Conservation (phyloP, 495 filamentous ascomycete genomes). For the Podospora didyma region DNA sequence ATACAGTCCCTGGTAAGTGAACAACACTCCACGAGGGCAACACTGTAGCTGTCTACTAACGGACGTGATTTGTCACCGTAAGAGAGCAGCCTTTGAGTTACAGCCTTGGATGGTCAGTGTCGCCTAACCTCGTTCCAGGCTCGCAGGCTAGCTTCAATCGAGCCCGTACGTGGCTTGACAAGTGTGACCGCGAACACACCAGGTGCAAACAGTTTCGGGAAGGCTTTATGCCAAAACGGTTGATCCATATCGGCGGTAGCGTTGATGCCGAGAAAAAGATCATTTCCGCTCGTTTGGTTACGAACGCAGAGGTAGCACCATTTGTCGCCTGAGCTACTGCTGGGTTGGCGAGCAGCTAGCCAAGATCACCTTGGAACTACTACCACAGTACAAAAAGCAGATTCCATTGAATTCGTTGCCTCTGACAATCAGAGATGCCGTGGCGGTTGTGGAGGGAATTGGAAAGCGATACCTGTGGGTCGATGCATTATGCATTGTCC, state of each 20-base stretch:
- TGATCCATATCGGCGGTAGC: background rate
- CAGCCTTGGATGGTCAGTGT: background rate
- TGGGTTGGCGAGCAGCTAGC: slow-evolving; percentile 10
- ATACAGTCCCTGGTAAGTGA: no score
- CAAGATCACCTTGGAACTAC: background rate
- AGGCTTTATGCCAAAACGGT: background rate
- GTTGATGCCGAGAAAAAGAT: background rate
- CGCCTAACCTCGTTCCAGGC: background rate
- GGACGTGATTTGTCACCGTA: background rate
- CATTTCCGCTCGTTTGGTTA: background rate
- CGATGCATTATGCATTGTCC: slow-evolving; percentile 23
- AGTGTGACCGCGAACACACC: background rate
- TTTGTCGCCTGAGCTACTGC: slow-evolving; percentile 18
- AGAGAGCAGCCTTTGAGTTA: background rate
- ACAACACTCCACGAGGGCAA: no score
- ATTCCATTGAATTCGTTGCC: slow-evolving; percentile 7
- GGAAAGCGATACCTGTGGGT: slow-evolving; percentile 23
- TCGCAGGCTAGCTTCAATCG: background rate
- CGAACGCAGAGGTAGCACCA: background rate
- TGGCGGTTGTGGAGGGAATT: slow-evolving; percentile 13
- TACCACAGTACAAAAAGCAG: background rate
- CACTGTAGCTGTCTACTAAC: background rate
- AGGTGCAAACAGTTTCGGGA: background rate
- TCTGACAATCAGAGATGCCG: slow-evolving; percentile 23
- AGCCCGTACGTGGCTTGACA: background rate